phyloP scores from a whole-genome alignment of 164 flowering plant genomes.

The Vitis vinifera region ASM3070453v1 NC_081818.1:30261001-30261500 shows the following conservation, averaged over 20 bases:
- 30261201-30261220: slow-evolving; percentile 84
- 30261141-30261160: slow-evolving; percentile 96
- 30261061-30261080: not conserved
- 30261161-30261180: slow-evolving; percentile 98
- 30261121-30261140: slow-evolving; percentile 98
- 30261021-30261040: not conserved
- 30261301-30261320: slow-evolving; percentile 99
- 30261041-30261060: not conserved
- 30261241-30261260: slow-evolving; percentile 99
- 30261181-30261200: slow-evolving; percentile 81
- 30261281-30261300: slow-evolving; percentile 95
- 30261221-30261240: slow-evolving; percentile 92
- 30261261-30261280: slow-evolving; percentile 78
- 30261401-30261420: slow-evolving; percentile 27
- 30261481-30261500: slow-evolving; percentile 14
- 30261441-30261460: slow-evolving; percentile 13
- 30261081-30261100: not conserved
- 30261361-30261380: slow-evolving; percentile 3
- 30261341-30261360: slow-evolving; percentile 19
- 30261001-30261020: no score
- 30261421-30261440: not conserved
- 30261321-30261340: slow-evolving; percentile 84
- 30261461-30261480: slow-evolving; percentile 1
- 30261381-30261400: not conserved
- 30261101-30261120: slow-evolving; percentile 46